Evolutionary conservation across 176 grass and related monocot species (phyloP), one percentile per base, ranked within the genome.

Genomic region (sorghum (Sorghum bicolor)): DNA sequence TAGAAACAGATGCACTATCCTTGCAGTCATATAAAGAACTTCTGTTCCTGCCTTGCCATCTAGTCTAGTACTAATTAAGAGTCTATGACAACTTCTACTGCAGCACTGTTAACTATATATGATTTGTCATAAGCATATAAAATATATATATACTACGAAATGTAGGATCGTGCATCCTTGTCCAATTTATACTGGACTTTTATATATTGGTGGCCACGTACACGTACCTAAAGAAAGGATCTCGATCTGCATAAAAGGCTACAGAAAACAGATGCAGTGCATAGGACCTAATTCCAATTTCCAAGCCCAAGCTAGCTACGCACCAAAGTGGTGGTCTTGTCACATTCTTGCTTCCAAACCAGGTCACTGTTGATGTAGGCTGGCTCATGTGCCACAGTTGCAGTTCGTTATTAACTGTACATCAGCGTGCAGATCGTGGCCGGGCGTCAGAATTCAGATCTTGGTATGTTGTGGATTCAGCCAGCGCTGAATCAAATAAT

Each of bases 281-380:
- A 75, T 13, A 25, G 43, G 32, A 52, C 64, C 37, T 38, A 64
- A 20, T 73, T 36, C 19, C 32, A 68, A 34, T 11, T 37, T 22
- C n/a, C n/a, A 53, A 53, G 15, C 17, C 73, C 50, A 76, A 65
- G 38, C 10, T 55, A 67, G 28, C 5, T 68, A 40, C 40, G 37
- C 30, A 60, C 37, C 40, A 6, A 7, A 69, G 9, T 24, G 17
- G 20, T 70, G 36, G 41, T 77, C 33, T 79, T 33, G 57, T 81
- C 89, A 32, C 64, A 73, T 77, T 87, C 71, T 29, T 55, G 40
- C 65, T 74, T 85, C 82, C 77, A 78, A 82, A 77, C 19, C 30
- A 32, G 43, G 52, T 44, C 44, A 60, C 73, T 67, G 41, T 32
- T 44, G 61, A 16, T 31, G 26, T 32, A 22, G 48, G 40, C 32